Base-by-base conservation (phyloP, 2,329 filamentous ascomycete genomes). In the Cercospora brassicicola region DNA sequence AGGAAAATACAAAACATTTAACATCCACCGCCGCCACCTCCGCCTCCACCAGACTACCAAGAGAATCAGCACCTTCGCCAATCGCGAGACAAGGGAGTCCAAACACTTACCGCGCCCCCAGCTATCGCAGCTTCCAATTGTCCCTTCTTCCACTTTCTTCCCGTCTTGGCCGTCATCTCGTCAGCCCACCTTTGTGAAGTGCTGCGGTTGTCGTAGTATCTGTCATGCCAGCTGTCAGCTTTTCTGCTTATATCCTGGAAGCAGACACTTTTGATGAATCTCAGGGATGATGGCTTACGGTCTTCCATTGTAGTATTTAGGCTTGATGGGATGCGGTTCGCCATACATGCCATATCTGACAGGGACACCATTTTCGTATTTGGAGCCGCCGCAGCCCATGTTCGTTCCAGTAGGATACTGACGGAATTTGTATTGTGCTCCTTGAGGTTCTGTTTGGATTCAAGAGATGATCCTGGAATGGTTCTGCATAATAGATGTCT, bases 101-200 rank as follows among this genome's bases (percentile, higher is more conserved):
- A 26, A 53, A 5, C 1, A 36, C 55, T 59, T 9, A 59, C 55
- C 28, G 11, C 10, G 1, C 15, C 15, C n/a, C 28, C 55, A 36
- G 30, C 31, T 30, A 59, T 5, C 11, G 28, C 15, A 36, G 28
- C 55, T 30, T 59, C 55, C 15, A 36, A 33, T 9, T 59, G 28
- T 7, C 55, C 55, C 30, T 33, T 33, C 18, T 59, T 59, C 55
- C 55, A 59, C 31, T 59, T 59, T 23, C 26, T 59, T 8, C 55
- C 55, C 15, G 55, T 59, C 55, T 59, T 59, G 28, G 55, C 55
- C 9, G 55, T 59, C 55, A 59, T 59, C 15, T 59, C 18, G 10
- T 59, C 55, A 23, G 55, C 55, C 28, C 15, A 23, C 3, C 31
- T 36, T 23, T 59, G 55, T 18, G 55, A 59, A 13, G 15, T 59